Base-by-base conservation (phyloP, 345 rosid genomes). In the Combretum micranthum region DNA sequence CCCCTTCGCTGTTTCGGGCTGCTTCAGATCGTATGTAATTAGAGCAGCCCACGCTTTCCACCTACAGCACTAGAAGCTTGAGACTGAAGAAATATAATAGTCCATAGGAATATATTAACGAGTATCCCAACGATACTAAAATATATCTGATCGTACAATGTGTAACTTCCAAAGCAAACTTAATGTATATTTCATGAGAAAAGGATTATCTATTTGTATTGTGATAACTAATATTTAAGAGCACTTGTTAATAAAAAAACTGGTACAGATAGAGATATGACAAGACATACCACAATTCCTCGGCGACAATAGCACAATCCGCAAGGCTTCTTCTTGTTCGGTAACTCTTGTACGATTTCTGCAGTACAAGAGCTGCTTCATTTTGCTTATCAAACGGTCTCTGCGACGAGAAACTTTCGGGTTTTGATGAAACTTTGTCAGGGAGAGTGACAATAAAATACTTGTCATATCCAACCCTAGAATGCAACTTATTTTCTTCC, bases 241-340 rank as follows among this genome's bases (percentile, higher is more conserved):
- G 4, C 16, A 46, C 14, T 46, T 9, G 18, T n/a, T 18, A 16
- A 3, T 15, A 3, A 48, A 10, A 49, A 16, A n/a, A n/a, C n/a
- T n/a, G n/a, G n/a, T n/a, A 16, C 13, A 3, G 20, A 2, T 14
- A n/a, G 15, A 13, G 14, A 32, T 21, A 52, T 7, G n/a, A 11
- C 54, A 18, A 46, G 13, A 8, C 14, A 15, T 20, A 64, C 80
- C 80, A 64, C 15, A 68, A 57, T 57, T 68, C 80, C 60, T 67
- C 73, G 11, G 61, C 53, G 22, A 60, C 61, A 42, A 64, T 65
- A 19, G 67, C 72, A 16, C 73, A 65, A 44, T 64, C 80, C 2
- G 75, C 75, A 12, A 64, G 70, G 61, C 47, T 67, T 50, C 73
- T 59, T 21, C 79, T 53, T 13, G 72, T 71, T 50, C 67, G 57